Base-by-base conservation (phyloP, 495 filamentous ascomycete species). In the Umbilicaria muhlenbergii region DNA sequence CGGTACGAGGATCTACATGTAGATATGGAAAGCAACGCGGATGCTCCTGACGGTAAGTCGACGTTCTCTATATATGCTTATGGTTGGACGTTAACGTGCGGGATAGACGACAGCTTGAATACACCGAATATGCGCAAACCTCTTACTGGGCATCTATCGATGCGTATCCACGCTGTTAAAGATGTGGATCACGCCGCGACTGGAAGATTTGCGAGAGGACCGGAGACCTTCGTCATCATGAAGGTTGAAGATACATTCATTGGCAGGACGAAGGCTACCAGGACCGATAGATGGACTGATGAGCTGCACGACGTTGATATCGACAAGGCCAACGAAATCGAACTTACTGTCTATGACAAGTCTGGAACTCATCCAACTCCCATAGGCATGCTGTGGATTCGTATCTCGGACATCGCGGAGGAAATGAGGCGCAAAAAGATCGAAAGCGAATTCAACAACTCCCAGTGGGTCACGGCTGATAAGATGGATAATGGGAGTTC, bases 401-500 rank as follows among this genome's bases (percentile, higher is more conserved):
- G 91, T 35, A 89, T 99, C 55, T 89, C 92, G 33, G 91, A 99
- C 59, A 93, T 99, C 49, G 86, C 81, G 19, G 91, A 99, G 53
- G 91, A 96, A 60, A 88, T 96, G 71, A 82, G 91, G 50, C 81
- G 86, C 39, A 96, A 95, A 70, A 95, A 83, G 66, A 87, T 99
- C 48, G 92, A 96, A 59, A 78, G 84, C 3, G 91, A 99, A 53
- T 78, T 94, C 45, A 88, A 86, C 52, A 75, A 74, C 42, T 80
- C 81, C 35, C 91, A 89, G 36, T 99, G 91, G 91, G 91, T 94
- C 42, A 94, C 92, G 41, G 91, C 91, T 32, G 89, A 95, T 54
- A 81, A 84, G 48, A 88, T 96, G 78, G 83, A 64, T n/a, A 70
- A 73, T 39, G 64, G 68, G 36, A 56, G 67, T 24, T 50, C 53